Conservation (phyloP, 345 rosid species). For the Luvunga scandens region DNA sequence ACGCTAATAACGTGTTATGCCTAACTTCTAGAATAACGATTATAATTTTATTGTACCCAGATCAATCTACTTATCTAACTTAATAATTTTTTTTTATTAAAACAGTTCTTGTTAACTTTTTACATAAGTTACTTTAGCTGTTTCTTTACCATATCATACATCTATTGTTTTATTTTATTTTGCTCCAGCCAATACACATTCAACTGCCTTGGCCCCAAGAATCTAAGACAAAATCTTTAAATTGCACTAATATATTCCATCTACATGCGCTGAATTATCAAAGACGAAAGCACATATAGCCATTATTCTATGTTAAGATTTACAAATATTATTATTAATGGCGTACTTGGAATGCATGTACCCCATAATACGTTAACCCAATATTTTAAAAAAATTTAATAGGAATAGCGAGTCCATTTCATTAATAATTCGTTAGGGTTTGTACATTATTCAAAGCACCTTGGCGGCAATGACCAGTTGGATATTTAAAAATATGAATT, state of each 20-base stretch:
- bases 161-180: too few relatives aligned
- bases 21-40: background rate
- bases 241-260: background rate
- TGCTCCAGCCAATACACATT: background rate
- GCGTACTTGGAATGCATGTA: background rate
- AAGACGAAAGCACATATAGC: background rate
- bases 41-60: background rate
- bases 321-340: background rate
- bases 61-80: background rate
- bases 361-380: background rate
- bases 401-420: background rate
- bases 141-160: background rate
- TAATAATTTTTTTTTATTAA: background rate
- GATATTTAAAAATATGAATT: background rate
- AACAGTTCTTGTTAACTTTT: background rate
- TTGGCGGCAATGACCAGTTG: background rate
- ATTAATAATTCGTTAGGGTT: background rate
- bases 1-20: background rate
- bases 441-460: background rate
- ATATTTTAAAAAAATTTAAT: background rate
- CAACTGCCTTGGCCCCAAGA: background rate
- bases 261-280: background rate
- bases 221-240: background rate
- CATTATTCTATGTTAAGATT: background rate
- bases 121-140: background rate